Conservation (phyloP, 83 land plant species). For the Diphasiastrum complanatum region DNA sequence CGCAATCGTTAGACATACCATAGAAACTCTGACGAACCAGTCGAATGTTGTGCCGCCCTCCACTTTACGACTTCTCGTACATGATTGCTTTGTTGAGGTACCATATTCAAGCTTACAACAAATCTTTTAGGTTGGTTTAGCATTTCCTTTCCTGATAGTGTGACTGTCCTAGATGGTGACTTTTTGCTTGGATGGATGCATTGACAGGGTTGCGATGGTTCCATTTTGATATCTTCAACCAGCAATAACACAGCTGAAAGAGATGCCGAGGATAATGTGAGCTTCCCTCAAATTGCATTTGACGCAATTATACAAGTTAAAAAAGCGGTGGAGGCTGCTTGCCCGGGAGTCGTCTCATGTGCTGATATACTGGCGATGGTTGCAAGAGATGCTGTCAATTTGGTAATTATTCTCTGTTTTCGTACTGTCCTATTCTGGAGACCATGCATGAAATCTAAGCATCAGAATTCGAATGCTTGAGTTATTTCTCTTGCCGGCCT, state of each 20-base stretch:
- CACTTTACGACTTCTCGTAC: slow-evolving; percentile 2
- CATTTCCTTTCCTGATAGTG: neutral
- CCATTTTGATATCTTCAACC: slow-evolving; percentile 7
- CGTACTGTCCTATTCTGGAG: neutral
- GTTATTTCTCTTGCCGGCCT: too few species aligned
- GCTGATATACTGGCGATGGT: slow-evolving; percentile 15
- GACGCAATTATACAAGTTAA: slow-evolving; percentile 5
- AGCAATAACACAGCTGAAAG: slow-evolving; percentile 2
- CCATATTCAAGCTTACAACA: neutral
- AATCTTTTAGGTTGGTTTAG: neutral
- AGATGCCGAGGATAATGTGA: slow-evolving; percentile 4
- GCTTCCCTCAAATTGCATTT: slow-evolving; percentile 5
- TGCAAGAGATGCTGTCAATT: slow-evolving; percentile 4
- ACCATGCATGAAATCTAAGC: neutral
- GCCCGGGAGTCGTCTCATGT: slow-evolving; percentile 13
- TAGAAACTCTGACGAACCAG: neutral
- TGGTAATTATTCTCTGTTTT: too few species aligned
- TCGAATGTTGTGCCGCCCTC: slow-evolving; percentile 9
- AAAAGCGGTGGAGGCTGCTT: slow-evolving; percentile 11
- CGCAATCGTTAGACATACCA: neutral
- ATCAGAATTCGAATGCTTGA: too few species aligned
- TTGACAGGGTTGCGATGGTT: slow-evolving; percentile 14
- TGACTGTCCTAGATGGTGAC: neutral
- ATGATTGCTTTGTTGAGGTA: slow-evolving; percentile 14
- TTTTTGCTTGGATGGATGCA: neutral